These are phyloP conservation scores for Dendrostoma leiphaemia DNA, from an alignment of 2,329 filamentous ascomycete species.

Conservation along the genomic window DNA sequence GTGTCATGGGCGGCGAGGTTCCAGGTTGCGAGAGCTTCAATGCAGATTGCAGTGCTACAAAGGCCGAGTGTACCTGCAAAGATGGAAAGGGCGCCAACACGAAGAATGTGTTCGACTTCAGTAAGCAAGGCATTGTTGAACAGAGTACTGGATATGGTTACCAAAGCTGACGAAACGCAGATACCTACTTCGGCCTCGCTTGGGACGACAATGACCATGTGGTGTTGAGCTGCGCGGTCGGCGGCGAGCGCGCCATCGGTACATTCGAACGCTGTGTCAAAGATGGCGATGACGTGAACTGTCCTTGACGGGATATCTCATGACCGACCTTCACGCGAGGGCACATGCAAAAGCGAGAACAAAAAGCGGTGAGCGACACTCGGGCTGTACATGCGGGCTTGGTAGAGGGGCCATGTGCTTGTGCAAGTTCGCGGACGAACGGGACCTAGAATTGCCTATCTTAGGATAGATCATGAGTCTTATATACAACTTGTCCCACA, in stretches of 20 bases:
- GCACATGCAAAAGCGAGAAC: neutral
- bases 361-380: too few relatives aligned
- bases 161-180: neutral
- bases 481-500: neutral
- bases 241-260: neutral
- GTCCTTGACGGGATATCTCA: neutral
- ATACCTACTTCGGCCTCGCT: neutral
- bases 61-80: neutral
- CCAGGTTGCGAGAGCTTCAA: neutral
- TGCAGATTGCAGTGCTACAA: neutral
- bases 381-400: too few relatives aligned
- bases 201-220: neutral
- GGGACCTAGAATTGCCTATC: too few relatives aligned
- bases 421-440: too few relatives aligned
- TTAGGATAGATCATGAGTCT: neutral
- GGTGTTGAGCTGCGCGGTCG: neutral
- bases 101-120: neutral
- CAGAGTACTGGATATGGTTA: neutral
- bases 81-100: neutral
- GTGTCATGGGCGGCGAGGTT: neutral
- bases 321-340: neutral
- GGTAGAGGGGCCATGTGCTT: too few relatives aligned
- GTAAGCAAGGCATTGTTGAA: neutral
- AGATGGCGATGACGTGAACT: neutral
- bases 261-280: neutral